phyloP scores from a whole-genome alignment of 1,284 basidiomycete genomes.

The Ganoderma resinaceum region DNA sequence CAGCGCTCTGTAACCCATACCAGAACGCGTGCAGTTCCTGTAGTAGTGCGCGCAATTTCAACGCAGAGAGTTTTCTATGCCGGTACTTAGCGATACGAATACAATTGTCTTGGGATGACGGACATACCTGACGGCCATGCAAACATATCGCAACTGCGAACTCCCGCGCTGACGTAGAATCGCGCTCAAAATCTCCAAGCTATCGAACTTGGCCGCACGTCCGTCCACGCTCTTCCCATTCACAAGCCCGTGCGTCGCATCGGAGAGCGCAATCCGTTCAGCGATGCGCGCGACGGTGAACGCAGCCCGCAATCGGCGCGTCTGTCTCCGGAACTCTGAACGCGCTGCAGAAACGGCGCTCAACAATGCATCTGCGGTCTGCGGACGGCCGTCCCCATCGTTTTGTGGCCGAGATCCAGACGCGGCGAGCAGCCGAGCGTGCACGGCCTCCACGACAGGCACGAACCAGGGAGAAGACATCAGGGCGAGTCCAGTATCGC shows the following conservation, averaged over 20 bases:
- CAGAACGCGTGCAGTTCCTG: conserved; percentile 50
- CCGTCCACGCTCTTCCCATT: conserved; percentile 28
- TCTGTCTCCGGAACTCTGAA: conserved; percentile 41
- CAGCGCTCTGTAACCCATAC: conserved; percentile 26
- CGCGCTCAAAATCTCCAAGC: conserved; percentile 42
- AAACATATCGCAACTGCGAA: conserved; percentile 52
- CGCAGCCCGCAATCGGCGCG: conserved; percentile 51
- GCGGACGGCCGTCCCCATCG: background rate
- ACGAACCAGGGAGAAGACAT: conserved; percentile 36
- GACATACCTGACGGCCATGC: conserved; percentile 52
- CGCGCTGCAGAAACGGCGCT: conserved; percentile 48
- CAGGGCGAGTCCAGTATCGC: conserved; percentile 34
- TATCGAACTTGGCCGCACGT: conserved; percentile 20
- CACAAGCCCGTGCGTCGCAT: conserved; percentile 38
- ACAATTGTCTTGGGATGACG: background rate
- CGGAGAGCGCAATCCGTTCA: conserved; percentile 49
- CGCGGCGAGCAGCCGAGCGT: conserved; percentile 40
- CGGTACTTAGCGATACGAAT: background rate
- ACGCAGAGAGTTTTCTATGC: conserved; percentile 52
- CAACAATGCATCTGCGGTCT: conserved; percentile 30
- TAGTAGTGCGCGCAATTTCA: conserved; percentile 49
- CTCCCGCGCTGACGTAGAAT: conserved; percentile 51
- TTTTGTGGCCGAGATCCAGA: background rate
- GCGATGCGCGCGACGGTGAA: conserved; percentile 54
- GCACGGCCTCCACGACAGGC: conserved; percentile 51